Conservation (phyloP, 73 alveolate species). For the Symbiodinium pilosum region DNA sequence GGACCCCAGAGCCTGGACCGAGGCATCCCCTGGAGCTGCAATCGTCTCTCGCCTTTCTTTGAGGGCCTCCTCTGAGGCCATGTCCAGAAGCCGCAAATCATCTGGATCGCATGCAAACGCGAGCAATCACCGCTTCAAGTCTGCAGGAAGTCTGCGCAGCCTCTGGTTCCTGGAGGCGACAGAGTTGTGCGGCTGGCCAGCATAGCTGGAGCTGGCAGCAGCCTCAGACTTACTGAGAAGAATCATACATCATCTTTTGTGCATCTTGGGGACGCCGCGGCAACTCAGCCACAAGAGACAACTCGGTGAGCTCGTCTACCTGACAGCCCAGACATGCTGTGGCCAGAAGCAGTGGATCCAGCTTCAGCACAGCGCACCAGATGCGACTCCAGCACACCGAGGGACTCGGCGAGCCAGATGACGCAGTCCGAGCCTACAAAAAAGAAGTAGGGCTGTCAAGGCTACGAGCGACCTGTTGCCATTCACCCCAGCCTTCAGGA, state of each 20-base stretch:
- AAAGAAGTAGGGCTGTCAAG: too few relatives aligned
- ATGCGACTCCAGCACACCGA: slow-evolving; percentile 28
- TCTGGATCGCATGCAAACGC: not conserved
- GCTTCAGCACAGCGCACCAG: not conserved
- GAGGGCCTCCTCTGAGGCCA: not conserved
- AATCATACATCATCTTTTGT: not conserved
- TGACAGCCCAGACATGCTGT: not conserved
- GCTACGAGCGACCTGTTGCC: too few relatives aligned
- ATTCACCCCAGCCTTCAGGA: slow-evolving; percentile 53
- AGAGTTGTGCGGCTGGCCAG: slow-evolving; percentile 4
- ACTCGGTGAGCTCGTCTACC: slow-evolving; percentile 34
- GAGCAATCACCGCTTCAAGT: too few relatives aligned
- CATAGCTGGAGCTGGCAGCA: slow-evolving; percentile 45
- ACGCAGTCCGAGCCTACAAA: slow-evolving; percentile 17
- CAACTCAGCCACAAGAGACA: slow-evolving; percentile 29
- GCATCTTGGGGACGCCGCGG: not conserved
- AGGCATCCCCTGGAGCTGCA: not conserved
- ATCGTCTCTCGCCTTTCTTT: too few relatives aligned
- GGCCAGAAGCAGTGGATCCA: not conserved
- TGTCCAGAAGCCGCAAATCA: not conserved
- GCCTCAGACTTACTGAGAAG: not conserved
- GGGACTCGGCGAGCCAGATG: slow-evolving; percentile 80
- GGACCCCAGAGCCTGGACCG: not conserved
- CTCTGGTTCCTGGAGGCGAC: slow-evolving; percentile 3
- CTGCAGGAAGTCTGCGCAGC: not conserved